phyloP scores from a whole-genome alignment of 75 land plant species.

The Pseudotsuga menziesii region DNA sequence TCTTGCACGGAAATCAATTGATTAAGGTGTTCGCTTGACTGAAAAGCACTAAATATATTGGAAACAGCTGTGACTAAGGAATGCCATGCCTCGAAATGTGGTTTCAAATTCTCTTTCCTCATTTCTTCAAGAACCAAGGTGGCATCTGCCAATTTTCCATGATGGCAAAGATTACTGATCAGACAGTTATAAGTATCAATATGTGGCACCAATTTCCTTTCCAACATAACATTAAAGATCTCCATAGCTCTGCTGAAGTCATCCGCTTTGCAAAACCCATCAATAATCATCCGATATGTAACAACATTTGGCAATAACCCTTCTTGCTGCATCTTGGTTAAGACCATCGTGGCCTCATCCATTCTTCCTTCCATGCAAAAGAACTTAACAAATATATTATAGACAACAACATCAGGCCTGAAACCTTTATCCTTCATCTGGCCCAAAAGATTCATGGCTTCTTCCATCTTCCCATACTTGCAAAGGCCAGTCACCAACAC shows the following conservation, averaged over 20 bases:
- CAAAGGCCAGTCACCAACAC: constrained; percentile 59
- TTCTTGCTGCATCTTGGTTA: constrained; percentile 51
- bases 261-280: constrained; percentile 43
- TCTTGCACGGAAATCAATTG: background rate
- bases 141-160: constrained; percentile 27
- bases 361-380: constrained; percentile 36
- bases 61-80: constrained; percentile 19
- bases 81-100: constrained; percentile 35
- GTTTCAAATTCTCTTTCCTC: constrained; percentile 36
- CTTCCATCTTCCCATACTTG: constrained; percentile 55
- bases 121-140: constrained; percentile 43
- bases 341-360: constrained; percentile 45
- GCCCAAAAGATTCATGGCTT: constrained; percentile 27
- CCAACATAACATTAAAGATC: constrained; percentile 46
- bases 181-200: constrained; percentile 29
- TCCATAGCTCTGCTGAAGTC: constrained; percentile 37
- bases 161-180: constrained; percentile 24
- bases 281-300: constrained; percentile 50
- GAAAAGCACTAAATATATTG: background rate
- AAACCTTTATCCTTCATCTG: constrained; percentile 55
- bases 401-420: constrained; percentile 66
- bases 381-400: constrained; percentile 57
- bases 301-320: constrained; percentile 57
- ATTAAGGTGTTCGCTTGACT: background rate
- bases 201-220: constrained; percentile 36